phyloP scores from a whole-genome alignment of 352 stramenopile species.

The Globisporangium cederbergense region DNA sequence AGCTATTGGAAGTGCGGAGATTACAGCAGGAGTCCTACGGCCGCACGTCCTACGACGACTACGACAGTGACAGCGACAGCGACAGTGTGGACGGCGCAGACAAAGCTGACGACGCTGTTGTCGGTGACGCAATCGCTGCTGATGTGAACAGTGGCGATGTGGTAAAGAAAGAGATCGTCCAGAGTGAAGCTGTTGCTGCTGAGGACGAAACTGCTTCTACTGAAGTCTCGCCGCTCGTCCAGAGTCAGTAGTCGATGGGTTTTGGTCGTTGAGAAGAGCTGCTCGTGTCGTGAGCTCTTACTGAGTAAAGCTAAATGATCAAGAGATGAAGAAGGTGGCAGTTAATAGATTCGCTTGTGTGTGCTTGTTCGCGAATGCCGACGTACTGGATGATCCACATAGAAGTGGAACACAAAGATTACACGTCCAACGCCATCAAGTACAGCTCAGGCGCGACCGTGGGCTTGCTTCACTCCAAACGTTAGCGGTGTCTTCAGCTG shows the following conservation, averaged over 20 bases:
- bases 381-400: not conserved
- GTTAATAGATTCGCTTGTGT: conserved; percentile 11
- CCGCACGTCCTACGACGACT: conserved; percentile 35
- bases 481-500: not conserved
- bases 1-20: conserved; percentile 62
- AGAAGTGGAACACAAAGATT: not conserved
- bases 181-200: conserved; percentile 5
- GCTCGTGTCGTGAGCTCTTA: not conserved
- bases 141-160: not conserved
- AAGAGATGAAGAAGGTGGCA: not conserved
- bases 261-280: not conserved
- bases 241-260: not conserved
- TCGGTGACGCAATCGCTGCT: conserved; percentile 29
- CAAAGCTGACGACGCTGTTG: conserved; percentile 23
- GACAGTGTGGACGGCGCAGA: conserved; percentile 16
- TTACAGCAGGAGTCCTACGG: conserved; percentile 73
- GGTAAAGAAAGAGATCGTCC: conserved; percentile 19
- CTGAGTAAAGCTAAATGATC: not conserved
- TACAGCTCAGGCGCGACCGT: not conserved
- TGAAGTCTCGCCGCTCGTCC: not conserved
- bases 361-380: not conserved
- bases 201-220: not conserved
- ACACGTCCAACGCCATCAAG: not conserved
- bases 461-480: not conserved
- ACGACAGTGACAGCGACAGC: conserved; percentile 42